Conservation (phyloP, 495 filamentous ascomycete genomes). For the Aspergillus sclerotiicarbonarius region DNA sequence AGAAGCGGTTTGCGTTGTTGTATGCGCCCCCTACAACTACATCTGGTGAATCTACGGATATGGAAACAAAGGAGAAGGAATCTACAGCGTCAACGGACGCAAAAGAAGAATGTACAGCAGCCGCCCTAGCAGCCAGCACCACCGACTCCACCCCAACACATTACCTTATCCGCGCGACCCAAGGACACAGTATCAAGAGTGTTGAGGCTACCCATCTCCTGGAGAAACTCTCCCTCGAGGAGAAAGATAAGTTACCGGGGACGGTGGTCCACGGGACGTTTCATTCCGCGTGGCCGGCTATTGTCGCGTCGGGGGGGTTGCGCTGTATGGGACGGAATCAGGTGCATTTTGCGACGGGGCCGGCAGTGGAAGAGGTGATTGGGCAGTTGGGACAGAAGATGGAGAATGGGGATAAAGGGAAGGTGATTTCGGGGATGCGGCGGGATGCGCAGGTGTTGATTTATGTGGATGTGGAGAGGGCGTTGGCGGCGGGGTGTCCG, state of each 20-base stretch:
- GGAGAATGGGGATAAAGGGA: not conserved
- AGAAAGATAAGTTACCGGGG: conserved; percentile 52
- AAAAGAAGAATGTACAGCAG: conserved; percentile 18
- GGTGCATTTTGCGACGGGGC: conserved; percentile 77
- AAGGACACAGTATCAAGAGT: conserved; percentile 70
- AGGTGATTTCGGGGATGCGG: conserved; percentile 85
- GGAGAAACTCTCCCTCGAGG: conserved; percentile 54
- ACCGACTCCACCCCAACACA: conserved; percentile 45
- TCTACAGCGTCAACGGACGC: conserved; percentile 15
- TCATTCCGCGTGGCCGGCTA: conserved; percentile 68
- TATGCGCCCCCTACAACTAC: conserved; percentile 37
- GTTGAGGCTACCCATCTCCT: conserved; percentile 69
- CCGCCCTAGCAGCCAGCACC: conserved; percentile 31
- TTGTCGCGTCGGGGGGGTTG: conserved; percentile 70
- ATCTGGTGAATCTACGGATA: too few relatives aligned
- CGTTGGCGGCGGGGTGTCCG: conserved; percentile 61
- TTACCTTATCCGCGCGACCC: conserved; percentile 90
- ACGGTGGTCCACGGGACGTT: conserved; percentile 86
- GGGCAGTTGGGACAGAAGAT: conserved; percentile 18
- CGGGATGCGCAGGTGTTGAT: conserved; percentile 73
- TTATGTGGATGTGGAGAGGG: conserved; percentile 70
- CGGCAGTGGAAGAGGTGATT: conserved; percentile 45
- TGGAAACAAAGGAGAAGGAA: conserved; percentile 15
- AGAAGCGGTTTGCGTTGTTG: conserved; percentile 78
- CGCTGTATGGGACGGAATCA: conserved; percentile 79